A percentile compares a stretch with the other conserved stretches of the same genome.
phyloP scores from a whole-genome alignment of 1,139 yeast genomes.

The Chernovozyma sophiae-reginae region DNA sequence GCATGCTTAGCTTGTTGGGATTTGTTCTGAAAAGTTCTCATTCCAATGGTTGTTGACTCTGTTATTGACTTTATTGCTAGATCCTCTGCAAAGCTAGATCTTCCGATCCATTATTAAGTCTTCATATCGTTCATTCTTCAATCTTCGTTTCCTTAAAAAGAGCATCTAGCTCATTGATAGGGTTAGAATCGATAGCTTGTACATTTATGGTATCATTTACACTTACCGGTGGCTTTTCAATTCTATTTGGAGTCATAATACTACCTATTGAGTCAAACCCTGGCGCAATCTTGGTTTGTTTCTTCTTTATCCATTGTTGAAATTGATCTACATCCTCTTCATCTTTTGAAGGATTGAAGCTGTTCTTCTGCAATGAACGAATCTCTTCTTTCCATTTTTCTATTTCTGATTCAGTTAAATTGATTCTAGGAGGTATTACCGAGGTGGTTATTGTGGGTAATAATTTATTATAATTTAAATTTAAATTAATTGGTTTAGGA shows the following conservation, averaged over 20 bases:
- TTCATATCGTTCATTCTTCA: background rate
- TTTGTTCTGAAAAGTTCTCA: no score
- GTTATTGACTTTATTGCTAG: no score
- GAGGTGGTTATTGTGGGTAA: conserved; percentile 31
- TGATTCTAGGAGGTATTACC: conserved; percentile 39
- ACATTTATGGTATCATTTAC: background rate
- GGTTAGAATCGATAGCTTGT: conserved; percentile 7
- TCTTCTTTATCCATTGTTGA: conserved; percentile 31
- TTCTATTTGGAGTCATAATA: conserved; percentile 30
- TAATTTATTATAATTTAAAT: conserved; percentile 45
- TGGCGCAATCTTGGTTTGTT: conserved; percentile 38
- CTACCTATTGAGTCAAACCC: conserved; percentile 32
- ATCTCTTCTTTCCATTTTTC: conserved; percentile 28
- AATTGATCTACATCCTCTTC: conserved; percentile 17
- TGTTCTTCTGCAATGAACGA: conserved; percentile 13
- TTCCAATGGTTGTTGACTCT: no score
- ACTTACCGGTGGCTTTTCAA: conserved; percentile 2
- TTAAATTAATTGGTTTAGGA: conserved; percentile 55
- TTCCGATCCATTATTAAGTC: no score
- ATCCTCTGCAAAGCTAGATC: no score
- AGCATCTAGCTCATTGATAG: conserved; percentile 25
- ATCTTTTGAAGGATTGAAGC: conserved; percentile 10
- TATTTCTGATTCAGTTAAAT: conserved; percentile 24
- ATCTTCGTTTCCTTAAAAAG: conserved; percentile 24
- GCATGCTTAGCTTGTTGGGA: no score